Base-by-base conservation (phyloP, 225 moss, liverwort and hornwort genomes). In the Straminergon stramineum region DNA sequence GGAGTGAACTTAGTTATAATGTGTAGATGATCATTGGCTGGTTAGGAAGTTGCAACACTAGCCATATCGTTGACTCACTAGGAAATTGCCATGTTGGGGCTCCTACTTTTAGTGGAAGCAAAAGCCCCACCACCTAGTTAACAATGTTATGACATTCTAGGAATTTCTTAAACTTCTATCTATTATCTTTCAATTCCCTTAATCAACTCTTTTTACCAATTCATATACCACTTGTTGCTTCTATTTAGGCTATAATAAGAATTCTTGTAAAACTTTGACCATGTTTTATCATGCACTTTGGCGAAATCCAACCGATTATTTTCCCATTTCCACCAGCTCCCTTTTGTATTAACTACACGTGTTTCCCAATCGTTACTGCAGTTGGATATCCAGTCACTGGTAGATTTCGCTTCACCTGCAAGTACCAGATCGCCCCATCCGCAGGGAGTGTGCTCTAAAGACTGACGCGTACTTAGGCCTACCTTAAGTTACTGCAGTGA, bases 11-110 rank as follows among this genome's bases (percentile, higher is more conserved):
- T 43, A 16, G 6, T 41, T 15, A 26, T 41, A 41, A 73, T 73
- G 0, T 43, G 1, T 70, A 43, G 2, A 27, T 0, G 43, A 16
- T 16, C 21, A 43, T 43, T 27, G 9, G 1, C 0, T 73, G 2
- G 5, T 9, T 41, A 2, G 0, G 9, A 41, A 41, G 41, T 71
- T 41, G 9, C 41, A 41, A 26, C 15, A 8, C 9, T 20, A 41
- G 7, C 9, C 48, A 10, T 15, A 1, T 26, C 14, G 12, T 71
- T 8, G 41, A 41, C 8, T 71, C 5, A 0, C 8, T 41, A 14
- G 15, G 41, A 71, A 71, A 41, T 39, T 70, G 23, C 13, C 14
- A 23, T 70, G 2, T 0, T n/a, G 2, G 4, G 6, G 13, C 7
- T 70, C 0, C 2, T 8, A 23, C 8, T 39, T 70, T 14, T 1